Conservation (phyloP, 2,329 filamentous ascomycete species). For the Sphaerostilbella broomeana region DNA sequence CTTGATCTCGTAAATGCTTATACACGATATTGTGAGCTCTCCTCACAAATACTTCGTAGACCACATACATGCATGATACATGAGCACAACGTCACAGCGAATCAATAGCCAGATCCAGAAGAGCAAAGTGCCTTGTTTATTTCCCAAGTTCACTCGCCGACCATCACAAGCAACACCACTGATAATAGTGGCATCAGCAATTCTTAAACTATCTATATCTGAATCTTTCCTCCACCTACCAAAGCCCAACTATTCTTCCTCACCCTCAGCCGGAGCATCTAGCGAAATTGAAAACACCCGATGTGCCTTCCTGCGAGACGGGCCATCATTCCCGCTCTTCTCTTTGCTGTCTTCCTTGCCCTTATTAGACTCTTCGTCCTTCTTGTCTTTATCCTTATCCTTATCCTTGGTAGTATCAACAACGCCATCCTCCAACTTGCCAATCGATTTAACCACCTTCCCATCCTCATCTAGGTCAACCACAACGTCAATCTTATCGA, state of each 20-base stretch:
- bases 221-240: background rate
- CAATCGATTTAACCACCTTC: slow-evolving; percentile 35
- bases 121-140: no score
- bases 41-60: background rate
- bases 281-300: slow-evolving; percentile 30
- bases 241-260: slow-evolving; percentile 6
- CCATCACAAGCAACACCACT: no score
- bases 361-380: slow-evolving; percentile 16
- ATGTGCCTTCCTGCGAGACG: slow-evolving; percentile 18
- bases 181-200: no score
- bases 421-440: slow-evolving; percentile 32
- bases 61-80: no score
- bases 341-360: slow-evolving; percentile 11
- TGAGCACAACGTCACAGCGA: no score
- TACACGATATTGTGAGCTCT: background rate
- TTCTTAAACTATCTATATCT: no score
- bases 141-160: no score
- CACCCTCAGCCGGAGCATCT: slow-evolving; percentile 22
- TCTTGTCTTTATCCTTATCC: slow-evolving; percentile 19
- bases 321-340: slow-evolving; percentile 13
- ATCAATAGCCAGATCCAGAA: no score
- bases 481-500: slow-evolving; percentile 49
- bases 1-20: no score
- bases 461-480: slow-evolving; percentile 48
- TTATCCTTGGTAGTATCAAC: slow-evolving; percentile 29